These are phyloP conservation scores for Megacollybia platyphylla DNA, from an alignment of 1,284 basidiomycete species.

Conservation along the genomic window DNA sequence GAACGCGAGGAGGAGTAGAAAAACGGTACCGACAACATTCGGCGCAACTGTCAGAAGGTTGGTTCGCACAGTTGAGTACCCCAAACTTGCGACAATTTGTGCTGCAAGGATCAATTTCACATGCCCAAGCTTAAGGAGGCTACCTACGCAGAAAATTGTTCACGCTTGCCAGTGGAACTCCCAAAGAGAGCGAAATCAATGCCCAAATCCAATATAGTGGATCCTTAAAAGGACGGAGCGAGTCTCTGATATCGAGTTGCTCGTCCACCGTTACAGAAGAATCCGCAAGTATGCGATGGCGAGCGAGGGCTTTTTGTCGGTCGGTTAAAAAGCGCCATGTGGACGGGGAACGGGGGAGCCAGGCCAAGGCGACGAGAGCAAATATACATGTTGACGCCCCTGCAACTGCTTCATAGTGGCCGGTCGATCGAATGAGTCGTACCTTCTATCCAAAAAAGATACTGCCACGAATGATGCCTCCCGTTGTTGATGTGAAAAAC, in stretches of 20 bases:
- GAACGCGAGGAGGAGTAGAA: conserved; percentile 32
- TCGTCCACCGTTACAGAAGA: conserved; percentile 35
- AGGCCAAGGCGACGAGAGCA: conserved; percentile 29
- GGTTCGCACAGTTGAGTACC: conserved; percentile 34
- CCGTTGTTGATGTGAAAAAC: conserved; percentile 29
- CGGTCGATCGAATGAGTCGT: neutral
- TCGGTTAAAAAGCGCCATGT: conserved; percentile 27
- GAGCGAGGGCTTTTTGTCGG: conserved; percentile 29
- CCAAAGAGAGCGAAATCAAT: conserved; percentile 28
- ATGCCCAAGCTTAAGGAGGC: neutral
- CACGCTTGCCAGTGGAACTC: conserved; percentile 28
- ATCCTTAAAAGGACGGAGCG: conserved; percentile 29
- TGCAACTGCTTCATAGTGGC: conserved; percentile 5
- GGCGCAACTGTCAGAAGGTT: conserved; percentile 42
- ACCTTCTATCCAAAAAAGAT: conserved; percentile 39
- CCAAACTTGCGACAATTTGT: conserved; percentile 34
- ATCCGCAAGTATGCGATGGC: conserved; percentile 29
- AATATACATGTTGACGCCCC: conserved; percentile 24
- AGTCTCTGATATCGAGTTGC: conserved; percentile 26
- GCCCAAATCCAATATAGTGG: conserved; percentile 31
- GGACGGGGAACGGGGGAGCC: conserved; percentile 31
- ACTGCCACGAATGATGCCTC: conserved; percentile 33
- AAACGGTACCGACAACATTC: conserved; percentile 34
- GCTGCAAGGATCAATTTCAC: neutral
- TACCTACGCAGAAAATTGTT: conserved; percentile 31